These are phyloP conservation scores for Chlorencoelia australis DNA, from an alignment of 2,329 filamentous ascomycete species.

Conservation along the genomic window DNA sequence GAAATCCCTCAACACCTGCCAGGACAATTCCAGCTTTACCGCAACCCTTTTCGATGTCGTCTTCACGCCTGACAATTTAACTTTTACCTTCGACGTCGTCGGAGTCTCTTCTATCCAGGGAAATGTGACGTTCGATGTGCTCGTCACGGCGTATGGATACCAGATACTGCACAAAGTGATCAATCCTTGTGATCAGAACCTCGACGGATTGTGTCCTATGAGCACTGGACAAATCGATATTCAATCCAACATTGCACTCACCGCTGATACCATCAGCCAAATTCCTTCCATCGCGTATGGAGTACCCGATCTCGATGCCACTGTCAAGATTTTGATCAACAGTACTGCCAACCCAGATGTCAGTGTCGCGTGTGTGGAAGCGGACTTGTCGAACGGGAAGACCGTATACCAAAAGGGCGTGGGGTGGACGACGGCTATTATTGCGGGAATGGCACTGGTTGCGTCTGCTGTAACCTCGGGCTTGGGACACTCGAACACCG, in stretches of 20 bases:
- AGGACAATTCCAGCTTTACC: constrained; percentile 74
- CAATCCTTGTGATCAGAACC: constrained; percentile 60
- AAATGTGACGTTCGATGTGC: constrained; percentile 67
- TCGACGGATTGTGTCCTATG: constrained; percentile 84
- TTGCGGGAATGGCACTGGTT: constrained; percentile 72
- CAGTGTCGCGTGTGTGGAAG: constrained; percentile 77
- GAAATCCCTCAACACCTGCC: constrained; percentile 75
- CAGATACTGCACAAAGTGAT: constrained; percentile 55
- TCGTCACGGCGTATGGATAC: constrained; percentile 76
- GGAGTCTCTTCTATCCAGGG: constrained; percentile 78
- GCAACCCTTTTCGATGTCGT: constrained; percentile 82
- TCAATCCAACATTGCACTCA: constrained; percentile 57
- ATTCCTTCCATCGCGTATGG: constrained; percentile 81
- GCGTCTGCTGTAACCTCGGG: constrained; percentile 85
- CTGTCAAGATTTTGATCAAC: constrained; percentile 73
- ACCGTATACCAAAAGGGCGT: constrained; percentile 84
- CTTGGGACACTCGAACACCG: constrained; percentile 85
- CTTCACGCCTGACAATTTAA: constrained; percentile 66
- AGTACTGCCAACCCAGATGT: constrained; percentile 44
- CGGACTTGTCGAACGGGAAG: constrained; percentile 79
- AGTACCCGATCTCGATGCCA: constrained; percentile 84
- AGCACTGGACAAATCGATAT: constrained; percentile 71
- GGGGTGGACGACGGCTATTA: constrained; percentile 80
- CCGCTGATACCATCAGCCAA: constrained; percentile 43
- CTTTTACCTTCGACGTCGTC: constrained; percentile 63